phyloP scores from a whole-genome alignment of 495 filamentous ascomycete species.

The Trichoderma asperelloides region DNA sequence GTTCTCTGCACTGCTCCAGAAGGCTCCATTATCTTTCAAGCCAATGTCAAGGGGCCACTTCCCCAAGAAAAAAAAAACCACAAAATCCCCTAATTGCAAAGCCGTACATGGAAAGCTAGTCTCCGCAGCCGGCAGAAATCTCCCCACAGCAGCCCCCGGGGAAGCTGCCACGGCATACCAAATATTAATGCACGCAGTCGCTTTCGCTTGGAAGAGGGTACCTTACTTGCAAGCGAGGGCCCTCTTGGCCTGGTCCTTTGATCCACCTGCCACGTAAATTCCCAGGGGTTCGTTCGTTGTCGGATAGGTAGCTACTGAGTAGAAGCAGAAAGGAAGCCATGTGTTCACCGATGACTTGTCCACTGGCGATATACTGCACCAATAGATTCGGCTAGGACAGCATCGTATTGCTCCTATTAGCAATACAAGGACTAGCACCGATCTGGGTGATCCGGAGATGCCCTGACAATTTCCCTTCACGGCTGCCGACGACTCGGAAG shows the following conservation, averaged over 20 bases:
- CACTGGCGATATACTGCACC: background rate
- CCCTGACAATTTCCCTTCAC: background rate
- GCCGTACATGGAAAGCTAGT: no score
- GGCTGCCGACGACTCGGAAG: background rate
- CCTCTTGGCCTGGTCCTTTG: background rate
- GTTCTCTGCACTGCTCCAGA: background rate
- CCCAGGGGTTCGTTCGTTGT: background rate
- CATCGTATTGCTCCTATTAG: background rate
- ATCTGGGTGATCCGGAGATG: background rate
- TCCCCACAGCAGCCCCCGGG: background rate
- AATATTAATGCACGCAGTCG: background rate
- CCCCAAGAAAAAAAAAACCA: background rate
- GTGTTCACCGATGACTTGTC: background rate
- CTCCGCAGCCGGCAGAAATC: background rate
- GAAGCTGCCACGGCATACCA: background rate
- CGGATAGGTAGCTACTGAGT: background rate
- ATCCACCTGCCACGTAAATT: conserved; percentile 7
- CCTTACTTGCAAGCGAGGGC: background rate
- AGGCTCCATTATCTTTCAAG: no score
- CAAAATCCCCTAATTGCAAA: background rate
- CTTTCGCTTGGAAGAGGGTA: background rate
- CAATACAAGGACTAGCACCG: background rate
- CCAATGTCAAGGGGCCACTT: no score
- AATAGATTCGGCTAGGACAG: background rate
- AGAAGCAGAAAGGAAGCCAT: background rate